A percentile compares a stretch with the other conserved stretches of the same genome.
Conservation (phyloP, 441 rosid genomes). For the Erodium moschatum region DNA sequence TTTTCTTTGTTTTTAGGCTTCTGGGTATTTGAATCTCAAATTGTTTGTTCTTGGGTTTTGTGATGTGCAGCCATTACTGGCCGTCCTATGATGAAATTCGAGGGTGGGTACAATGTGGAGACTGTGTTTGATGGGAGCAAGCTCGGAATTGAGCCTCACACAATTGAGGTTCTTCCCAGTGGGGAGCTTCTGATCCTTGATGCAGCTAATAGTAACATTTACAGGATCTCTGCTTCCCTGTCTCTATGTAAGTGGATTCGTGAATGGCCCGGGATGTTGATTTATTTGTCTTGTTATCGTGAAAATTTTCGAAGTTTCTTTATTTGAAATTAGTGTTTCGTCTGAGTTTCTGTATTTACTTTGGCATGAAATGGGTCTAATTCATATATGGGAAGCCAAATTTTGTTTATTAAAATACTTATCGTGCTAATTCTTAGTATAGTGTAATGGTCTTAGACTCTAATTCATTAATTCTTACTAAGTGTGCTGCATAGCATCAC, state of each 20-base stretch:
- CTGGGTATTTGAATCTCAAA: constrained; percentile 14
- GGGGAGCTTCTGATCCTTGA: constrained; percentile 86
- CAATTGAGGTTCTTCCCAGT: constrained; percentile 61
- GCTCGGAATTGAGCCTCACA: constrained; percentile 78
- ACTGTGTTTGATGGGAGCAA: constrained; percentile 95
- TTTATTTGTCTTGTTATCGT: constrained; percentile 10
- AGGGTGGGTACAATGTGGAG: constrained; percentile 77
- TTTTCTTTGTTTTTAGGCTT: constrained; percentile 9
- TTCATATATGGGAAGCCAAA: not conserved
- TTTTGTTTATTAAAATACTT: not conserved
- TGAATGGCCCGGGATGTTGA: not conserved
- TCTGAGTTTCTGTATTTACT: not conserved
- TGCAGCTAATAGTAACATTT: constrained; percentile 72
- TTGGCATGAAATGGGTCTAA: not conserved
- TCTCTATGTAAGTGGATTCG: constrained; percentile 58
- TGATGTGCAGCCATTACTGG: constrained; percentile 44
- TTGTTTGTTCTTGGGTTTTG: constrained; percentile 13
- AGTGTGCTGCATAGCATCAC: constrained; percentile 2
- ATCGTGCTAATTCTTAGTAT: not conserved
- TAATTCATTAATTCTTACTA: too few species aligned
- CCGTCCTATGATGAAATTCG: constrained; percentile 83
- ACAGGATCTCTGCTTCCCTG: constrained; percentile 73
- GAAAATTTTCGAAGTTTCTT: constrained; percentile 17
- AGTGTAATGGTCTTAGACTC: too few species aligned
- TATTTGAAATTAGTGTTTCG: not conserved